Percentiles rank a stretch among this genome's conserved stretches.
These are phyloP conservation scores for Ceratopteris richardii DNA, from an alignment of 75 land plant genomes.

Conservation along the genomic window DNA sequence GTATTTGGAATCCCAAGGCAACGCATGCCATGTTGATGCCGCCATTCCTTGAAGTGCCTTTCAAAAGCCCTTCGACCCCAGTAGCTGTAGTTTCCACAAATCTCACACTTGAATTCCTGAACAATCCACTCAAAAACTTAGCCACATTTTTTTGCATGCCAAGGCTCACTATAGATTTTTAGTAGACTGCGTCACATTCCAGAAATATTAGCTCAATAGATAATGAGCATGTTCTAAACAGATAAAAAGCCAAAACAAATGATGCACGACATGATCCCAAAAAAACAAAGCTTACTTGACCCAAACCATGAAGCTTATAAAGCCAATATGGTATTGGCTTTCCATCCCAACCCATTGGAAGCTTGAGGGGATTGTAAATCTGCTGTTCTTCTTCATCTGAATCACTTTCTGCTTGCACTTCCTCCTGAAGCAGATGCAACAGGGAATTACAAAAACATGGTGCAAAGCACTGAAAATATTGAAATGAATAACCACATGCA, in stretches of 20 bases:
- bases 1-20: constrained; percentile 97
- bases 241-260: no score
- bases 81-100: constrained; percentile 97
- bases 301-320: constrained; percentile 98
- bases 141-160: not conserved
- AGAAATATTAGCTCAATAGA: no score
- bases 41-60: constrained; percentile 96
- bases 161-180: no score
- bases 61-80: constrained; percentile 99
- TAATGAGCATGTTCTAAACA: no score
- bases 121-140: not conserved
- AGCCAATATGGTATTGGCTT: constrained; percentile 99
- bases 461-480: no score
- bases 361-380: constrained; percentile 91
- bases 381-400: constrained; percentile 98
- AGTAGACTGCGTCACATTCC: no score
- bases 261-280: not conserved
- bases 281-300: constrained; percentile 47
- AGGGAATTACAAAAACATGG: no score
- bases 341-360: constrained; percentile 99
- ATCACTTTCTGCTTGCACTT: constrained; percentile 81
- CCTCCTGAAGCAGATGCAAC: constrained; percentile 84
- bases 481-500: no score
- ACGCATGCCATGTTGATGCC: constrained; percentile 99
- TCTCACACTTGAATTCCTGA: constrained; percentile 99